Percentiles rank a stretch among this genome's conserved stretches.
phyloP scores from a whole-genome alignment of 139 green algal species.

The Chlamydomonas schloesseri region DNA sequence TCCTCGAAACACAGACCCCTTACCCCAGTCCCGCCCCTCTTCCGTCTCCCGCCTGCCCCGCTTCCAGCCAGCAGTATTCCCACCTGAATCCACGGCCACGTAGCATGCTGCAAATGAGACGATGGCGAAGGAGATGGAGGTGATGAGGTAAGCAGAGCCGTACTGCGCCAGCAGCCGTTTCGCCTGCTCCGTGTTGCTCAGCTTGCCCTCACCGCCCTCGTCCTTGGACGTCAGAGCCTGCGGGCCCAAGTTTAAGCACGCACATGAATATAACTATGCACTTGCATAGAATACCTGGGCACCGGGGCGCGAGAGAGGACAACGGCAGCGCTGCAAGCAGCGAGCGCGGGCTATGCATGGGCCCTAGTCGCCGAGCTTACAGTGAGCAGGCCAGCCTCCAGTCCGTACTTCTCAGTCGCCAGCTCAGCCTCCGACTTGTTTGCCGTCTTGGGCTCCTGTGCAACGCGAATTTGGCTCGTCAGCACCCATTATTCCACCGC shows the following conservation, averaged over 20 bases:
- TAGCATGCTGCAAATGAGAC: conserved; percentile 97
- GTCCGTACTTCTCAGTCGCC: conserved; percentile 88
- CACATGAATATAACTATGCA: background rate
- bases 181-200: conserved; percentile 74
- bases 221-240: conserved; percentile 81
- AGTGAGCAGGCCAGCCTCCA: conserved; percentile 89
- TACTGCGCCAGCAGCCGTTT: conserved; percentile 96
- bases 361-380: conserved; percentile 66
- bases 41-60: background rate
- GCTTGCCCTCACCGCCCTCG: conserved; percentile 6
- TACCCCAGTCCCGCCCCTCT: too few relatives aligned
- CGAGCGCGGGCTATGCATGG: background rate
- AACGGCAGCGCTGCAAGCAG: too few relatives aligned
- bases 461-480: too few relatives aligned
- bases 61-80: background rate
- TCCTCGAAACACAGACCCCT: too few relatives aligned
- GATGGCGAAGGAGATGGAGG: conserved; percentile 96
- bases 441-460: conserved; percentile 42
- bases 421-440: conserved; percentile 44
- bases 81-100: conserved; percentile 82
- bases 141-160: conserved; percentile 96
- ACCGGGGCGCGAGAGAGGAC: too few relatives aligned
- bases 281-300: too few relatives aligned
- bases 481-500: background rate
- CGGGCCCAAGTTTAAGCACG: too few relatives aligned